phyloP scores from a whole-genome alignment of 352 stramenopile genomes.

The Phytophthora rubi region DNA sequence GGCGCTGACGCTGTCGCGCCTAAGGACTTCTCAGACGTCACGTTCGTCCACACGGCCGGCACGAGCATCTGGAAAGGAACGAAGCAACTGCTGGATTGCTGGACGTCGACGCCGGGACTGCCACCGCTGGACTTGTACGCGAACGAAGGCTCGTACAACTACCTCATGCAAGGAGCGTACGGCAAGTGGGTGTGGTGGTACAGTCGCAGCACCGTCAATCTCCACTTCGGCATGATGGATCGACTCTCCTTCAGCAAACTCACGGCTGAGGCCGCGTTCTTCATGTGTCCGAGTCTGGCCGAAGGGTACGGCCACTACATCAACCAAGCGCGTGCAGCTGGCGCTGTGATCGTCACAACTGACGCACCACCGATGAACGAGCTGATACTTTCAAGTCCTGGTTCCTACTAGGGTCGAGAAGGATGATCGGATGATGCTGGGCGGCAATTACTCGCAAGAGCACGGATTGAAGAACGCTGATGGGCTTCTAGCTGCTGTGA shows the following conservation, averaged over 20 bases:
- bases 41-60: neutral
- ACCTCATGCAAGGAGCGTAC: neutral
- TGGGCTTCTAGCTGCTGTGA: neutral
- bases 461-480: neutral
- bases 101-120: neutral
- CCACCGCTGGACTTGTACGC: neutral
- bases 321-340: neutral
- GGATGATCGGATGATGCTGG: neutral
- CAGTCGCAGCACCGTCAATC: neutral
- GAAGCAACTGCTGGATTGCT: slow-evolving; percentile 1
- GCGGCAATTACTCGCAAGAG: neutral
- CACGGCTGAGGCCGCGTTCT: neutral
- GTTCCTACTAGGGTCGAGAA: neutral
- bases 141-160: slow-evolving; percentile 2
- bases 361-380: slow-evolving; percentile 2
- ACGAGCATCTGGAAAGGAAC: neutral
- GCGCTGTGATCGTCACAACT: neutral
- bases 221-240: slow-evolving; percentile 3
- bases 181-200: slow-evolving; percentile 6
- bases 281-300: slow-evolving; percentile 1
- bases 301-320: slow-evolving; percentile 1
- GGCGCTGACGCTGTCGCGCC: neutral
- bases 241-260: neutral
- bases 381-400: neutral
- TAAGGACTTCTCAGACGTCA: slow-evolving; percentile 3